phyloP scores from a whole-genome alignment of 2,329 filamentous ascomycete species.

The Pestalotiopsis sp. region DNA sequence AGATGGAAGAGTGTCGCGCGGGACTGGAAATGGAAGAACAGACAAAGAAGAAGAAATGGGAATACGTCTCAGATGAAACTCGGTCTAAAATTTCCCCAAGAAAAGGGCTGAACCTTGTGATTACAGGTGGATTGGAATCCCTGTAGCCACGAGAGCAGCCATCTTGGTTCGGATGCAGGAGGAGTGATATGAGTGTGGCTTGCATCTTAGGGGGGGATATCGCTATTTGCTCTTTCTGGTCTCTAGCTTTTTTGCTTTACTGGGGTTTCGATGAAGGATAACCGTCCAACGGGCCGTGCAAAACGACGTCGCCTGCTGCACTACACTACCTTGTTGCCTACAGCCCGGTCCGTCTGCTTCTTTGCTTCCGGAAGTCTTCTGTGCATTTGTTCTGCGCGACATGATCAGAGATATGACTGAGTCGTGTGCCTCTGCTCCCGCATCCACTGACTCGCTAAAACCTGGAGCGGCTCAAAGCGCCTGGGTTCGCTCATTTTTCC shows the following conservation, averaged over 20 bases:
- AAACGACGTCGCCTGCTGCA: not conserved
- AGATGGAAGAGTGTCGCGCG: too few species aligned
- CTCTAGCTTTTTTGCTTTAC: not conserved
- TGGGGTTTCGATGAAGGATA: not conserved
- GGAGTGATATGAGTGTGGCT: not conserved
- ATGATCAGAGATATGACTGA: not conserved
- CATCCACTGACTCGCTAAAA: slow-evolving; percentile 6
- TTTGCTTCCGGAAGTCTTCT: too few species aligned
- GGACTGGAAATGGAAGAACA: not conserved
- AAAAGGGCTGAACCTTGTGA: not conserved
- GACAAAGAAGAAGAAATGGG: not conserved
- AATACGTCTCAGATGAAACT: not conserved
- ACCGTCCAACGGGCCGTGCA: not conserved
- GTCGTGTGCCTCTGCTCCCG: not conserved
- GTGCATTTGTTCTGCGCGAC: too few species aligned
- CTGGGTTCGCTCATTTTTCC: not conserved
- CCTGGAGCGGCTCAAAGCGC: not conserved
- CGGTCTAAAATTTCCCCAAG: not conserved
- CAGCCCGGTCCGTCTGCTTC: too few species aligned
- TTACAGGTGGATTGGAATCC: not conserved
- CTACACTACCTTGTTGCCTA: not conserved
- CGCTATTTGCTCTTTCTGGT: not conserved
- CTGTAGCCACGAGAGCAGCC: not conserved
- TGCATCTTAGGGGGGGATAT: not conserved
- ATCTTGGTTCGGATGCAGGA: not conserved